A percentile compares a stretch with the other conserved stretches of the same genome.
Evolutionary conservation across 768 basidiomycete genomes (phyloP).

Genomic region (Suillus cothurnatus): DNA sequence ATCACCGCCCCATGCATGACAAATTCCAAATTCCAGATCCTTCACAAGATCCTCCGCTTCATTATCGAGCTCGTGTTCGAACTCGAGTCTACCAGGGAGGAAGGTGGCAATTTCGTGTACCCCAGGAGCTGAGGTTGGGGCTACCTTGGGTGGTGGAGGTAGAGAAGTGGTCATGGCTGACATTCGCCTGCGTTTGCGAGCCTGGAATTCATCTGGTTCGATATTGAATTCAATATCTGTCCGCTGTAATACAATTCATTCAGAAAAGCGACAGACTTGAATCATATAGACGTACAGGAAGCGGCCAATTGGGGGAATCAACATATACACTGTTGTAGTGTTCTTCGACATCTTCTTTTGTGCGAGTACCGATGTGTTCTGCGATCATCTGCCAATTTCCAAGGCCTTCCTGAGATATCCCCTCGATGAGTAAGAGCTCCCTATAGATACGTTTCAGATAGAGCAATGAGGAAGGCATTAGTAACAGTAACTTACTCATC

Average conservation of each 20-base stretch:
- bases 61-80: slow-evolving; percentile 96
- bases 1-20: slow-evolving; percentile 82
- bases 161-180: slow-evolving; percentile 69
- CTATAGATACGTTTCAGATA: slow-evolving; percentile 39
- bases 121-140: slow-evolving; percentile 87
- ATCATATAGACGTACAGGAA: slow-evolving; percentile 61
- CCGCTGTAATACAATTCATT: slow-evolving; percentile 19
- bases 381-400: slow-evolving; percentile 98
- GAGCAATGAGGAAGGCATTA: slow-evolving; percentile 1
- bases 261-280: slow-evolving; percentile 14
- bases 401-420: slow-evolving; percentile 82
- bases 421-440: slow-evolving; percentile 88
- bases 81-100: slow-evolving; percentile 96
- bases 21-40: slow-evolving; percentile 94
- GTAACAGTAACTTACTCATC: slow-evolving; percentile 76
- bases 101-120: slow-evolving; percentile 92
- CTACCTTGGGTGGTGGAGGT: slow-evolving; percentile 63
- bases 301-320: slow-evolving; percentile 74
- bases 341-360: slow-evolving; percentile 89
- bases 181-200: slow-evolving; percentile 86
- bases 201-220: slow-evolving; percentile 82
- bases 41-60: slow-evolving; percentile 96
- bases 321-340: slow-evolving; percentile 88
- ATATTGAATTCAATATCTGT: slow-evolving; percentile 68
- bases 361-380: slow-evolving; percentile 91